These are phyloP conservation scores for Panaeolus papilionaceus DNA, from an alignment of 768 basidiomycete species.

Conservation along the genomic window DNA sequence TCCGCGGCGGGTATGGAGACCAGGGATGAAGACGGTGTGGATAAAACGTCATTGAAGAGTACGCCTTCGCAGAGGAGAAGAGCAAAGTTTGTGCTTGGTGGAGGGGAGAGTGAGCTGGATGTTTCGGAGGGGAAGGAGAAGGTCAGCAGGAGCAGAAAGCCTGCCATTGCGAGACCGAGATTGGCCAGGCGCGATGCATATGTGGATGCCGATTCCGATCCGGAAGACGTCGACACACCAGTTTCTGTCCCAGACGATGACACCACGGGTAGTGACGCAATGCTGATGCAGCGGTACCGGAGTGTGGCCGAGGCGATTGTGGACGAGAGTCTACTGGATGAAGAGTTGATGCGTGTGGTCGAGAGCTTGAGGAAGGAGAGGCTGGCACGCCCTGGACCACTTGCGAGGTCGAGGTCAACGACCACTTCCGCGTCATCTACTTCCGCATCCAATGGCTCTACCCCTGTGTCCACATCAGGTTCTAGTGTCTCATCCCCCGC, in stretches of 20 bases:
- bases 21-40: background rate
- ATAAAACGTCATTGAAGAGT: background rate
- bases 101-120: background rate
- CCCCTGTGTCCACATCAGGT: background rate
- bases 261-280: background rate
- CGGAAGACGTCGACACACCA: background rate
- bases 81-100: conserved; percentile 4
- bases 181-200: background rate
- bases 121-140: background rate
- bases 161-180: background rate
- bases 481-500: background rate
- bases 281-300: conserved; percentile 3
- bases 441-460: background rate
- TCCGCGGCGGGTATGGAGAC: background rate
- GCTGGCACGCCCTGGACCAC: background rate
- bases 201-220: background rate
- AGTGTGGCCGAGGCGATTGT: background rate
- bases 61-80: conserved; percentile 1
- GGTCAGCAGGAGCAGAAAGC: background rate
- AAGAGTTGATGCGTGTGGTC: conserved; percentile 6
- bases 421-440: background rate
- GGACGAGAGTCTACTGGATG: background rate
- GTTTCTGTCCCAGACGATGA: background rate
- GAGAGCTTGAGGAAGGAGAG: background rate
- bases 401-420: background rate